Evolutionary conservation across 352 stramenopile species (phyloP), one percentile per base, ranked within the genome.

Genomic region (Halophytophthora polymorphica): DNA sequence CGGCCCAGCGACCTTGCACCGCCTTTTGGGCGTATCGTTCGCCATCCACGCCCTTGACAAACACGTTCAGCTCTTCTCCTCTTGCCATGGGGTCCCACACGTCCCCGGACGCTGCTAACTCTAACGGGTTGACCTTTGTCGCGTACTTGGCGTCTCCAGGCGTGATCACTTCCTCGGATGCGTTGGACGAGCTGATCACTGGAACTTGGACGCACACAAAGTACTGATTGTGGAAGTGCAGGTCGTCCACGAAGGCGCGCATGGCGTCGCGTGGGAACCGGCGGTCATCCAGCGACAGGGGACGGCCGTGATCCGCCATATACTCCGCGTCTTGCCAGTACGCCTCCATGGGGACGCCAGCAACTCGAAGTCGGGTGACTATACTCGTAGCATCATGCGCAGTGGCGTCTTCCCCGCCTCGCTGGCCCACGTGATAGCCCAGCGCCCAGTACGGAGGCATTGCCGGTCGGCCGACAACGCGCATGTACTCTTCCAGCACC

Each of bases 371-470:
- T 61, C 51, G 56, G 23, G 47, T 61, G 34, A 57, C 64, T 25
- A 69, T 28, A n/a, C 66, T 52, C 35, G 48, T 50, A 8, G 58
- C 57, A 44, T 75, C 50, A 22, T 61, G 40, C 44, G 55, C 52
- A 13, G 61, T 62, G 0, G 51, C 34, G 12, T 46, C 18, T 19
- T 53, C 44, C 17, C 38, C 58, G 48, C 71, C 71, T 23, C 56
- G 55, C 25, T 61, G 69, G 4, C 82, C 89, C 4, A 90, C 53
- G 28, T 96, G 86, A 50, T 95, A 95, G 0, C 88, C 88, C 12
- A 96, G 64, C 0, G 79, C 73, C 86, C 86, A 96, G 46, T 93
- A 88, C 37, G 88, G 84, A 11, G 85, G 83, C 62, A 96, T 73
- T 31, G 64, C 62, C 4, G 86, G 83, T 17, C 77, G 77, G 7